Conservation (phyloP, 2,329 filamentous ascomycete genomes). For the Sclerotinia sclerotiorum region DNA sequence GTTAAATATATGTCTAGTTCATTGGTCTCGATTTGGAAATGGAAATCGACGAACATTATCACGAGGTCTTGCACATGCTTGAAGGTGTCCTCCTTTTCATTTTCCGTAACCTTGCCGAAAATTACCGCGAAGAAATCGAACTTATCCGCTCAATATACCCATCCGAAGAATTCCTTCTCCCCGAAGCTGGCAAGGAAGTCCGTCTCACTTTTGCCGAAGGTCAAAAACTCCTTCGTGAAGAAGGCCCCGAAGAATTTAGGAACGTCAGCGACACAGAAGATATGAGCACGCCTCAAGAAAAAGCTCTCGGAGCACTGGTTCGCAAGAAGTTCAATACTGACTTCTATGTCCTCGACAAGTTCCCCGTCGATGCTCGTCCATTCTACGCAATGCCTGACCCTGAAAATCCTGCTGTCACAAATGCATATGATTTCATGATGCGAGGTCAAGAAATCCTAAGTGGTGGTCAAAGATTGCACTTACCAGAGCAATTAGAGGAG, state of each 20-base stretch:
- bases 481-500: constrained; percentile 70
- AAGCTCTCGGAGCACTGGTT: constrained; percentile 83
- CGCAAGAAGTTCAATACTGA: constrained; percentile 89
- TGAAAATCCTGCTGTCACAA: constrained; percentile 63
- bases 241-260: constrained; percentile 64
- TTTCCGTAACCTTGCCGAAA: constrained; percentile 66
- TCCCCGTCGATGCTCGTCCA: constrained; percentile 82
- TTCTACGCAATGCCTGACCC: constrained; percentile 88
- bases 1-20: constrained; percentile 51
- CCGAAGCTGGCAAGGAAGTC: constrained; percentile 70
- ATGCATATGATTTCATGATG: constrained; percentile 81
- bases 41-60: constrained; percentile 78
- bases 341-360: constrained; percentile 97
- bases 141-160: constrained; percentile 71
- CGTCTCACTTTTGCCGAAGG: constrained; percentile 76
- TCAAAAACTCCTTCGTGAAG: constrained; percentile 73
- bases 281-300: constrained; percentile 78
- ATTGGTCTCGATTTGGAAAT: constrained; percentile 88
- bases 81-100: constrained; percentile 76
- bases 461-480: constrained; percentile 88
- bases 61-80: constrained; percentile 70
- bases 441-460: constrained; percentile 90
- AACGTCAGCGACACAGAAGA: constrained; percentile 77
- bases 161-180: constrained; percentile 75
- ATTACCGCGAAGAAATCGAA: constrained; percentile 69